A percentile compares a stretch with the other conserved stretches of the same genome.
These are phyloP conservation scores for Neonectria magnoliae DNA, from an alignment of 2,329 filamentous ascomycete genomes.

Conservation along the genomic window DNA sequence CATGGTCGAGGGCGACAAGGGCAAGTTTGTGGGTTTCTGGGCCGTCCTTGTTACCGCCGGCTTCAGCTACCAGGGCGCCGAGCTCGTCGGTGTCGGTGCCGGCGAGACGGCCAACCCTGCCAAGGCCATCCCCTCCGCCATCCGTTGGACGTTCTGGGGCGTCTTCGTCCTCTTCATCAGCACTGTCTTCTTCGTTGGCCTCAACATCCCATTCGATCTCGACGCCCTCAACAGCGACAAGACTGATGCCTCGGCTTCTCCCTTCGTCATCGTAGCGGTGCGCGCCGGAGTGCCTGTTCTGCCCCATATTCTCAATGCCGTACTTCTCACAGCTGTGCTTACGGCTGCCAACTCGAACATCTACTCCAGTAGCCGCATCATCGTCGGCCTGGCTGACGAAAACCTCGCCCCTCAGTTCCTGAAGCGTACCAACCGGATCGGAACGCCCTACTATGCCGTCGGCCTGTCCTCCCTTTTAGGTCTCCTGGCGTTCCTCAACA, in stretches of 20 bases:
- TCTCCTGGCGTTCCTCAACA: slow-evolving; percentile 74
- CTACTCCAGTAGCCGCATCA: slow-evolving; percentile 75
- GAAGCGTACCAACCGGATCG: slow-evolving; percentile 66
- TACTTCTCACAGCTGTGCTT: slow-evolving; percentile 80
- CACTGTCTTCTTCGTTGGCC: slow-evolving; percentile 75
- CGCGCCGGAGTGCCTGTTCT: slow-evolving; percentile 72
- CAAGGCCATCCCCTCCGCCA: slow-evolving; percentile 77
- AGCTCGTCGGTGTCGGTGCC: slow-evolving; percentile 81
- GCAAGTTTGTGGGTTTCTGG: slow-evolving; percentile 76
- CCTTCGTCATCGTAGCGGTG: slow-evolving; percentile 69
- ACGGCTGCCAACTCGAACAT: slow-evolving; percentile 83
- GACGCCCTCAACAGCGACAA: slow-evolving; percentile 59
- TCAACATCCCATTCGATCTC: slow-evolving; percentile 74
- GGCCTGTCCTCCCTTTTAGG: slow-evolving; percentile 63
- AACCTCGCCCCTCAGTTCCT: slow-evolving; percentile 70
- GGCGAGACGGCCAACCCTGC: slow-evolving; percentile 79
- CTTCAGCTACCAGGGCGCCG: slow-evolving; percentile 78
- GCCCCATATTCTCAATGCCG: slow-evolving; percentile 78
- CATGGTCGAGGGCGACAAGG: slow-evolving; percentile 62
- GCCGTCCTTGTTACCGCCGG: slow-evolving; percentile 73
- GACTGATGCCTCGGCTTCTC: slow-evolving; percentile 71
- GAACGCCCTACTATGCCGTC: slow-evolving; percentile 73
- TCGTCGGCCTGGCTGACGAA: slow-evolving; percentile 73
- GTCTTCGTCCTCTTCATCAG: slow-evolving; percentile 75
- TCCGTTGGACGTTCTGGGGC: slow-evolving; percentile 79